Percentiles rank a stretch among this genome's conserved stretches.
These are phyloP conservation scores for Henckelia pumila DNA, from an alignment of 257 asterid species.

Conservation along the genomic window DNA sequence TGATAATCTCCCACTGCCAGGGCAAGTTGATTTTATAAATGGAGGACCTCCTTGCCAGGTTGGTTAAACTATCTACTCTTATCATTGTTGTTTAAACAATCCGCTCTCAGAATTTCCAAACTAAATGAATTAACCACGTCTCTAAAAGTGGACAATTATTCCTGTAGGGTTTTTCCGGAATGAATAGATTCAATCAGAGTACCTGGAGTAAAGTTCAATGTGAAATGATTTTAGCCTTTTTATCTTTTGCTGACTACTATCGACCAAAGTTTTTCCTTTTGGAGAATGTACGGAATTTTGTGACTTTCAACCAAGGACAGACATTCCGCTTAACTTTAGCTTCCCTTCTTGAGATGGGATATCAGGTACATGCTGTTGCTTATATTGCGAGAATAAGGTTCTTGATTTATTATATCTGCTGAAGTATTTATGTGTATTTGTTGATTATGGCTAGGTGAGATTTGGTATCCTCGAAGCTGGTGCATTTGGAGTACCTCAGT, in stretches of 20 bases:
- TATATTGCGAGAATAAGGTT: conserved; percentile 8
- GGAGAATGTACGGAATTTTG: conserved; percentile 92
- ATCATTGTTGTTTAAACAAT: conserved; percentile 58
- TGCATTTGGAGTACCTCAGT: conserved; percentile 91
- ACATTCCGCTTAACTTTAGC: conserved; percentile 87
- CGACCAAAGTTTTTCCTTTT: conserved; percentile 90
- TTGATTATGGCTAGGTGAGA: conserved; percentile 52
- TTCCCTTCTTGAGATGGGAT: conserved; percentile 96
- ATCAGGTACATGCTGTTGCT: conserved; percentile 56
- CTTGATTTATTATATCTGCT: conserved; percentile 5
- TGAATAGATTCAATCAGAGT: conserved; percentile 90
- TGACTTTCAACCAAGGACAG: conserved; percentile 95
- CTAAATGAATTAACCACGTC: conserved; percentile 7
- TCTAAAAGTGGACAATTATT: conserved; percentile 26
- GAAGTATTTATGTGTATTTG: conserved; percentile 3
- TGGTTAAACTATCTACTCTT: conserved; percentile 45
- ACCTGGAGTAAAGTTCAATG: conserved; percentile 98
- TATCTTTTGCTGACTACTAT: conserved; percentile 90
- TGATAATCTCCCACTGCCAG: conserved; percentile 76
- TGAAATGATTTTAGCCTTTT: conserved; percentile 92
- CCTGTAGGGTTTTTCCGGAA: conserved; percentile 92
- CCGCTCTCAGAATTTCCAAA: conserved; percentile 10
- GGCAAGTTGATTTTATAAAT: conserved; percentile 91
- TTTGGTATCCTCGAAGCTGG: conserved; percentile 98
- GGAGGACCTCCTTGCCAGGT: conserved; percentile 99